phyloP scores from a whole-genome alignment of 169 alveolate genomes.

The Cryptosporidium parvum region DNA sequence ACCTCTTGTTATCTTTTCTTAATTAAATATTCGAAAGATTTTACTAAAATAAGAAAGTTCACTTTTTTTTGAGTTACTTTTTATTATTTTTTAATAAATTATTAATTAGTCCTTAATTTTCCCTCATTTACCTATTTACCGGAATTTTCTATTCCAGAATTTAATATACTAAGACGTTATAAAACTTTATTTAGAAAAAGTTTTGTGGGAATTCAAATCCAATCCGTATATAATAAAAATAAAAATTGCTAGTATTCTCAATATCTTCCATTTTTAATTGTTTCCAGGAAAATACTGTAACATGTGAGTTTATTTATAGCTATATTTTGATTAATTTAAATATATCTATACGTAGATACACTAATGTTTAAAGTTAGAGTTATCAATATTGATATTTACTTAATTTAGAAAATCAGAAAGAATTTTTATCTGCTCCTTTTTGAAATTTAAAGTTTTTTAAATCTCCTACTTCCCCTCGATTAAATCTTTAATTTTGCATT shows the following conservation, averaged over 20 bases:
- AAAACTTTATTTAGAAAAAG: not conserved
- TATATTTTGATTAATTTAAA: not conserved
- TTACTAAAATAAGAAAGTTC: too few relatives aligned
- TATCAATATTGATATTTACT: not conserved
- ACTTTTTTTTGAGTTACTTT: not conserved
- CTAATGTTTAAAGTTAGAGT: too few relatives aligned
- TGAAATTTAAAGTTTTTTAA: not conserved
- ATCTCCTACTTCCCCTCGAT: not conserved
- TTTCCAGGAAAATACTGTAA: not conserved
- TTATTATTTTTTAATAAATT: not conserved
- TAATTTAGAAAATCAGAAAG: not conserved
- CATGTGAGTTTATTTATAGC: not conserved
- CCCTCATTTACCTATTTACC: slow-evolving; percentile 11
- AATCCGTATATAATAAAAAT: not conserved
- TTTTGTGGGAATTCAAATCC: not conserved
- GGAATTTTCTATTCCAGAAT: not conserved
- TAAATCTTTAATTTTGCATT: slow-evolving; percentile 13
- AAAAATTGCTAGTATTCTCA: not conserved
- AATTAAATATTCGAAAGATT: too few relatives aligned
- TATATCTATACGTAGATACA: too few relatives aligned
- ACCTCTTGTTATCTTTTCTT: not conserved
- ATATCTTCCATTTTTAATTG: too few relatives aligned
- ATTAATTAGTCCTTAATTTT: not conserved
- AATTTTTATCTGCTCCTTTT: not conserved
- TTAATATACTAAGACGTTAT: too few relatives aligned